These are phyloP conservation scores for Krasilnikovozyma curviuscula DNA, from an alignment of 768 basidiomycete genomes.

Conservation along the genomic window DNA sequence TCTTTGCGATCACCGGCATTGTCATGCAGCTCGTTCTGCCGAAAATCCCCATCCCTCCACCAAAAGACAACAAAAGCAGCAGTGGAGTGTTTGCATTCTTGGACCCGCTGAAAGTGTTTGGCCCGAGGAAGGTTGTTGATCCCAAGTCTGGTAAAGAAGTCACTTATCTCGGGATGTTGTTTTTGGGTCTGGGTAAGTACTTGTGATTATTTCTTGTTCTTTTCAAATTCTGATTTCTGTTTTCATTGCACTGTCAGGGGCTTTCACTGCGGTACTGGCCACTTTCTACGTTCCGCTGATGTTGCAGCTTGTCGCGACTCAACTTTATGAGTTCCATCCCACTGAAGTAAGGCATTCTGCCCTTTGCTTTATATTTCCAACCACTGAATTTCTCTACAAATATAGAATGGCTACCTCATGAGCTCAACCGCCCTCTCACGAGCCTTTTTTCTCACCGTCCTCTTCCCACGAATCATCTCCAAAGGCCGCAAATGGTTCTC, in stretches of 20 bases:
- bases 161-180: constrained; percentile 13
- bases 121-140: constrained; percentile 6
- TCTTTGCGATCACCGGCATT: constrained; percentile 19
- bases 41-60: constrained; percentile 17
- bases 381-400: background rate
- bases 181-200: constrained; percentile 21
- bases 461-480: constrained; percentile 17
- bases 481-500: constrained; percentile 14
- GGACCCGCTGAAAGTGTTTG: constrained; percentile 19
- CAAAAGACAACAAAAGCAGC: constrained; percentile 6
- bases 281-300: constrained; percentile 17
- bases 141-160: constrained; percentile 3
- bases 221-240: background rate
- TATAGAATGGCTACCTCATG: constrained; percentile 14
- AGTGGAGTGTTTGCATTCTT: constrained; percentile 14
- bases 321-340: constrained; percentile 21
- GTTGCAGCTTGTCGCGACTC: constrained; percentile 21
- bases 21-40: constrained; percentile 21
- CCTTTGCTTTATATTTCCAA: background rate
- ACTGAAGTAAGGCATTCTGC: constrained; percentile 5
- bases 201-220: constrained; percentile 15
- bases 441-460: constrained; percentile 19
- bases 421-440: constrained; percentile 16
- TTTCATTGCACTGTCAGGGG: background rate
- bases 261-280: no score